Conservation (phyloP, 1,284 basidiomycete genomes). For the Ceratobasidium sp. region DNA sequence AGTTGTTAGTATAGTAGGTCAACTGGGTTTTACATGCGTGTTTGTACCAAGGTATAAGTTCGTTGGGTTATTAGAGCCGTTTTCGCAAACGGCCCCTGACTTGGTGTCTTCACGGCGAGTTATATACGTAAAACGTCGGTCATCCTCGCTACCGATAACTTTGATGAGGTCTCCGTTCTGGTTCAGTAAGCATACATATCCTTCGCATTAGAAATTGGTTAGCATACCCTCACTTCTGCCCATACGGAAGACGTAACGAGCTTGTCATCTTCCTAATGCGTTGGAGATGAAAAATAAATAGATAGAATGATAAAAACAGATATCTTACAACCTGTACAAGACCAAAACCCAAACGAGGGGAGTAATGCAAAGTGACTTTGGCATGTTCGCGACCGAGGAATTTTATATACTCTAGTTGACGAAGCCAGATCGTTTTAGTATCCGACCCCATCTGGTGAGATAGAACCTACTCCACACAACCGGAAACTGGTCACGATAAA, state of each 20-base stretch:
- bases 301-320: not conserved
- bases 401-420: not conserved
- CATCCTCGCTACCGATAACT: not conserved
- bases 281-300: too few species aligned
- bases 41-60: too few species aligned
- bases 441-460: not conserved
- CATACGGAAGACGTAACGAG: constrained; percentile 13
- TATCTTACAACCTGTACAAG: not conserved
- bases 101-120: too few species aligned
- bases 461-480: constrained; percentile 24
- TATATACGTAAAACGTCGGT: not conserved
- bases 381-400: not conserved
- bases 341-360: constrained; percentile 5
- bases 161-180: constrained; percentile 1
- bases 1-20: too few species aligned
- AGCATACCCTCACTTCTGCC: constrained; percentile 18
- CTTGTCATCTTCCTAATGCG: not conserved
- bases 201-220: not conserved
- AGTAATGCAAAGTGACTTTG: not conserved
- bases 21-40: too few species aligned
- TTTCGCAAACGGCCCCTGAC: too few species aligned
- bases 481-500: not conserved
- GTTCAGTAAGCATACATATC: not conserved
- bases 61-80: too few species aligned
- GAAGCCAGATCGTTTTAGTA: not conserved